Percentiles rank a stretch among this genome's conserved stretches.
Evolutionary conservation across 306 rosid species (phyloP).

Genomic region (Ammopiptanthus mongolicus): DNA sequence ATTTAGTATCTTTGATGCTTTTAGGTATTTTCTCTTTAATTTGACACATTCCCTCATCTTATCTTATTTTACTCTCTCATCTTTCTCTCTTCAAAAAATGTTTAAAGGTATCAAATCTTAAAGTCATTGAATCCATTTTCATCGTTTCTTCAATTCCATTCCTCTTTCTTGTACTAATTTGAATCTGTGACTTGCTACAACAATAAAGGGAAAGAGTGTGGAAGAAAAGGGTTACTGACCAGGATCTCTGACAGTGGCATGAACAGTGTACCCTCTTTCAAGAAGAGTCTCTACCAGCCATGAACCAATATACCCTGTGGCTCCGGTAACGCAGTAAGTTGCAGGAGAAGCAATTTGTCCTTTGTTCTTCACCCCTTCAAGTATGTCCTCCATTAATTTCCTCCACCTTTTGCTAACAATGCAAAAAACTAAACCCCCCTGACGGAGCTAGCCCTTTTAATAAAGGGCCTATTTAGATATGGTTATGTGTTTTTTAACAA

Average conservation of each 20-base stretch:
- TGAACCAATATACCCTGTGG: conserved; percentile 65
- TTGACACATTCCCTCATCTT: too few relatives aligned
- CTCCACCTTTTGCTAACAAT: background rate
- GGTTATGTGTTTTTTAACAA: background rate
- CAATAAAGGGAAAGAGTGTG: background rate
- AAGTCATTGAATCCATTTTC: too few relatives aligned
- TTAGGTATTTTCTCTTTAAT: too few relatives aligned
- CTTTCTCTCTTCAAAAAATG: too few relatives aligned
- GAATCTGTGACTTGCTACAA: background rate
- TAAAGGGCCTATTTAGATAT: background rate
- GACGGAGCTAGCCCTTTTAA: background rate
- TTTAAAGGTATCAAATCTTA: too few relatives aligned
- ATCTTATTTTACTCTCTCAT: too few relatives aligned
- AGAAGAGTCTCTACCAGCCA: conserved; percentile 76
- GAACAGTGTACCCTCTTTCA: conserved; percentile 56
- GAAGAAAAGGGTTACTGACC: conserved; percentile 28
- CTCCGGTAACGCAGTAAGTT: conserved; percentile 73
- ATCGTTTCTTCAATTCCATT: background rate
- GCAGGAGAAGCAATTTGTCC: background rate
- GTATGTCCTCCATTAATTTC: conserved; percentile 29
- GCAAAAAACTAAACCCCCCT: background rate
- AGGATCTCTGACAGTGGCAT: conserved; percentile 77
- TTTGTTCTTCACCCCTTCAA: background rate
- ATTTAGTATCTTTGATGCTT: too few relatives aligned
- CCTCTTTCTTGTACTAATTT: background rate